Conservation (phyloP, 306 rosid species). For the Alnus glutinosa region DNA sequence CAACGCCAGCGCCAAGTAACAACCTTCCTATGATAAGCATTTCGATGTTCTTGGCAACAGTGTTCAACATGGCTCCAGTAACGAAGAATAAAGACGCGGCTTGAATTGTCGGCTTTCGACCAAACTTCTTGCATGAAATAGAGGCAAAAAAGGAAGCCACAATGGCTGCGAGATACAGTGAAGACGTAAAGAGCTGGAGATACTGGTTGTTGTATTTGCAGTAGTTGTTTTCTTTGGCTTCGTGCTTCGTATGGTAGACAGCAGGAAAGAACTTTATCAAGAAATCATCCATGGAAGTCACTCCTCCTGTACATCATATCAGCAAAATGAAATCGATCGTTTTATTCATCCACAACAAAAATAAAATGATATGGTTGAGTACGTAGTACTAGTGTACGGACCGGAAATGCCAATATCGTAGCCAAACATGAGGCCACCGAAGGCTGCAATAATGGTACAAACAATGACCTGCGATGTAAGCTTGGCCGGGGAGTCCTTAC, state of each 20-base stretch:
- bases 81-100: conserved; percentile 30
- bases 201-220: conserved; percentile 33
- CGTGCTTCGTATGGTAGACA: conserved; percentile 29
- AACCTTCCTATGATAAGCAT: conserved; percentile 35
- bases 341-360: no score
- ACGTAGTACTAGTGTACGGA: not conserved
- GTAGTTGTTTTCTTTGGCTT: conserved; percentile 28
- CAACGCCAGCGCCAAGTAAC: conserved; percentile 37
- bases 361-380: no score
- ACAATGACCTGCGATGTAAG: conserved; percentile 34
- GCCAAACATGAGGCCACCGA: conserved; percentile 44
- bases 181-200: conserved; percentile 40
- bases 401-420: conserved; percentile 50
- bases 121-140: conserved; percentile 11
- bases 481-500: conserved; percentile 24
- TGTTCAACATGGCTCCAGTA: conserved; percentile 28
- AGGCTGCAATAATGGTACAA: conserved; percentile 33
- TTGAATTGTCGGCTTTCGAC: conserved; percentile 28
- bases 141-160: conserved; percentile 32
- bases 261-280: conserved; percentile 28
- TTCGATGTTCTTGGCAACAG: not conserved
- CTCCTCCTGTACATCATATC: conserved; percentile 23
- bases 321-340: not conserved
- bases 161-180: conserved; percentile 42
- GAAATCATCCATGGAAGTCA: conserved; percentile 43